These are phyloP conservation scores for Rachicladosporium sp. DNA, from an alignment of 2,329 filamentous ascomycete species.

Conservation along the genomic window DNA sequence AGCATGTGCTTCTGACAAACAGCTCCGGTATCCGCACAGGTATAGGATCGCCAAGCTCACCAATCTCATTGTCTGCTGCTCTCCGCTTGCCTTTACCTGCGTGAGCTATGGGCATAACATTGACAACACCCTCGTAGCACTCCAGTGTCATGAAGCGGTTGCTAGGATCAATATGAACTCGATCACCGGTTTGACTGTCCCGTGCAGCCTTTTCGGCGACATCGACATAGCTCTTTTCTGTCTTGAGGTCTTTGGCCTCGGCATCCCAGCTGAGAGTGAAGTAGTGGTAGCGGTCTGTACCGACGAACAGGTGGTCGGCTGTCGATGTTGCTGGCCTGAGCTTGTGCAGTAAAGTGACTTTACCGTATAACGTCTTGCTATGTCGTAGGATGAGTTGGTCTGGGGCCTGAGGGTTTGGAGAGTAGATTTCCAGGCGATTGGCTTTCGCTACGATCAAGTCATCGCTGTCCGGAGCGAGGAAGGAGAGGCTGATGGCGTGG, in stretches of 20 bases:
- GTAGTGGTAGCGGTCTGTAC: conserved; percentile 80
- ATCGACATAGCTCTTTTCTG: conserved; percentile 47
- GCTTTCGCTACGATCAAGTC: conserved; percentile 78
- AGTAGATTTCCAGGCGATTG: conserved; percentile 78
- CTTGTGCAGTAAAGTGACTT: conserved; percentile 71
- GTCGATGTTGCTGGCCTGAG: conserved; percentile 61
- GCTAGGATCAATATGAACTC: conserved; percentile 72
- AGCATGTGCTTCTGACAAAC: conserved; percentile 53
- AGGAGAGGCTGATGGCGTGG: conserved; percentile 70
- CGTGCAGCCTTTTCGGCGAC: conserved; percentile 49
- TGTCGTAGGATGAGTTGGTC: conserved; percentile 54
- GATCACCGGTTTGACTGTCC: conserved; percentile 70
- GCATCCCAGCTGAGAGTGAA: conserved; percentile 80
- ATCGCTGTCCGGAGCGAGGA: conserved; percentile 62
- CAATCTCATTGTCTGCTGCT: conserved; percentile 35
- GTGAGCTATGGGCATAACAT: conserved; percentile 48
- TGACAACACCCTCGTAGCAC: conserved; percentile 56
- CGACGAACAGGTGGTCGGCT: conserved; percentile 81
- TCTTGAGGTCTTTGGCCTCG: conserved; percentile 39
- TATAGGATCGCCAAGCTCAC: conserved; percentile 49
- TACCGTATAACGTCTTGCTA: conserved; percentile 68
- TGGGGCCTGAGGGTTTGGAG: conserved; percentile 32
- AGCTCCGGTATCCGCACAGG: conserved; percentile 54
- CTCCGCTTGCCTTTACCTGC: conserved; percentile 37
- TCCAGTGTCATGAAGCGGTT: conserved; percentile 56